A percentile compares a stretch with the other conserved stretches of the same genome.
Conservation (phyloP, 2,329 filamentous ascomycete species). For the Lachnellula cervina region DNA sequence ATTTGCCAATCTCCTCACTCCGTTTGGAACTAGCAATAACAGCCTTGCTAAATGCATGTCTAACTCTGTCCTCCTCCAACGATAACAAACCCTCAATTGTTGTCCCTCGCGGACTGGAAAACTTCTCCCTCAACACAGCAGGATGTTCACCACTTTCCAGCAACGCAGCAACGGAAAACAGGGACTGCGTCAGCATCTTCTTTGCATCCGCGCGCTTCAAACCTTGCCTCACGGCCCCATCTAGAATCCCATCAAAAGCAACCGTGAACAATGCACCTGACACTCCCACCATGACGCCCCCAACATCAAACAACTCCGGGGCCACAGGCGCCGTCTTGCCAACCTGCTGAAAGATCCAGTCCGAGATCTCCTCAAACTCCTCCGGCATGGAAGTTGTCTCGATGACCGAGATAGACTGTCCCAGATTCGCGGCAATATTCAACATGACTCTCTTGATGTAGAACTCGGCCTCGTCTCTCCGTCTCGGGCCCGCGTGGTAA, state of each 20-base stretch:
- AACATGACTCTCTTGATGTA: conserved; percentile 75
- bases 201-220: conserved; percentile 67
- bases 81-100: conserved; percentile 71
- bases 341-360: conserved; percentile 73
- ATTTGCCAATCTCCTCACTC: conserved; percentile 24
- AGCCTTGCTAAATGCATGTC: conserved; percentile 62
- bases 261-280: conserved; percentile 72
- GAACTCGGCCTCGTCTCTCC: conserved; percentile 37
- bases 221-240: conserved; percentile 75
- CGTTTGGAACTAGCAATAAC: conserved; percentile 61
- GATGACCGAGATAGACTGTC: conserved; percentile 80
- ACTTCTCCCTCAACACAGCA: conserved; percentile 68
- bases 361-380: conserved; percentile 54
- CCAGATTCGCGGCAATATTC: conserved; percentile 74
- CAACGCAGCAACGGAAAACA: conserved; percentile 50
- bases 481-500: conserved; percentile 34
- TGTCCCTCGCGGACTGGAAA: conserved; percentile 71
- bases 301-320: conserved; percentile 63
- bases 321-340: conserved; percentile 66
- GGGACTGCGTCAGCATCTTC: conserved; percentile 72
- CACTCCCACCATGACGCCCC: conserved; percentile 68
- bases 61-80: conserved; percentile 67
- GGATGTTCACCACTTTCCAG: conserved; percentile 64
- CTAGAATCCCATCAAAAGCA: conserved; percentile 69
- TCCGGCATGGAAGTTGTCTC: conserved; percentile 43